Base-by-base conservation (phyloP, 164 flowering plant species). In the Malania oleifera region DNA sequence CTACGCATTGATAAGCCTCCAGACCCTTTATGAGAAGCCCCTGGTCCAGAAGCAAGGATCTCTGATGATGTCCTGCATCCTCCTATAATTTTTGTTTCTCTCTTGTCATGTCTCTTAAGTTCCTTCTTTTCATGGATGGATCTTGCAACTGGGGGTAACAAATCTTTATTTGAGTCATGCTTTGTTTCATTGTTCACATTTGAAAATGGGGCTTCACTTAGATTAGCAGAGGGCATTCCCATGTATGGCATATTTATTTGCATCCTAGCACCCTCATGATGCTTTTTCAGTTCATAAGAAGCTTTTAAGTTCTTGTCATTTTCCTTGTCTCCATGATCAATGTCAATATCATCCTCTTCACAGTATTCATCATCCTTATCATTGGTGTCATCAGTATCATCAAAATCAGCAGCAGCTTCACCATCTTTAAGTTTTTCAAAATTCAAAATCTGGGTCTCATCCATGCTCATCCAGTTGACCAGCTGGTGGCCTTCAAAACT, bases 391-490 rank as follows among this genome's bases (percentile, higher is more conserved):
- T 80, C 80, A 43, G 76, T 50, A 52, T 73, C 71, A 29, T 70
- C 78, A 52, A 28, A 65, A 37, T 73, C 73, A 14, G 58, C 65
- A 25, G 46, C 60, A 41, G 52, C 48, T 5, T 75, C 75, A 4
- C 53, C 63, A 24, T 75, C 80, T 61, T 72, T 71, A 14, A 39
- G n/a, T 37, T 69, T 75, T 43, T 73, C 80, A 31, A 54, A 52
- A 65, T 57, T 64, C 57, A 64, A 58, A 61, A 74, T 48, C 22
- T 59, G 72, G 14, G 68, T 52, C 23, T 75, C 82, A 47, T 77
- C 80, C 78, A 73, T 71, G 74, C 77, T 75, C 80, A 77, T 77
- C 85, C 82, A 75, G 52, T 66, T 80, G 56, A 80, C 80, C 3
- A 76, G n/a, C n/a, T n/a, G 41, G n/a, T 43, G 47, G 37, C 54